A percentile compares a stretch with the other conserved stretches of the same genome.
phyloP scores from a whole-genome alignment of 1,284 basidiomycete species.

The Meira miltonrushii region DNA sequence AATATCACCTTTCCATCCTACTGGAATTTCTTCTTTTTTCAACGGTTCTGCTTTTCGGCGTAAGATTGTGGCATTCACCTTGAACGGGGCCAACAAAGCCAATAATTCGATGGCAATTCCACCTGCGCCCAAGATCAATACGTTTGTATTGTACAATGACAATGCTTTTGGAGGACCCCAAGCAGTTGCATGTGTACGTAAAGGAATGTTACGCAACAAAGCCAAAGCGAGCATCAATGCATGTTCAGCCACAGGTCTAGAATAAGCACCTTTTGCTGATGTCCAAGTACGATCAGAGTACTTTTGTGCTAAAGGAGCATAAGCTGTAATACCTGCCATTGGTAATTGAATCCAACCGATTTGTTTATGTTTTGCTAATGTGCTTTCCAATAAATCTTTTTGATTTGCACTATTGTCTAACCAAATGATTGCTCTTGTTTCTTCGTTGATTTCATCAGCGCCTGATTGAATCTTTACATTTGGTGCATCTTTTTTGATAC shows the following conservation, averaged over 20 bases:
- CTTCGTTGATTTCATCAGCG: neutral
- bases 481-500: neutral
- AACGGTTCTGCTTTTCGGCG: conserved; percentile 8
- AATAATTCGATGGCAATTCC: conserved; percentile 17
- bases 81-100: conserved; percentile 19
- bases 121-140: conserved; percentile 30
- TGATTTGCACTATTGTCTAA: conserved; percentile 10
- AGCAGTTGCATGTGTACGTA: conserved; percentile 13
- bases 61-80: conserved; percentile 15
- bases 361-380: conserved; percentile 1
- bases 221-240: conserved; percentile 21
- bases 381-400: conserved; percentile 7
- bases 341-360: conserved; percentile 33
- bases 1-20: neutral
- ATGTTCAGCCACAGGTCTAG: conserved; percentile 32
- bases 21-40: conserved; percentile 1
- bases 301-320: conserved; percentile 17
- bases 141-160: conserved; percentile 11
- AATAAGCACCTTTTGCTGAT: conserved; percentile 33
- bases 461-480: neutral
- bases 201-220: conserved; percentile 19
- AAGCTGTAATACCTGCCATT: conserved; percentile 34
- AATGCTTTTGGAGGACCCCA: conserved; percentile 15
- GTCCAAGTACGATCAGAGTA: conserved; percentile 22
- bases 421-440: conserved; percentile 18